phyloP scores from a whole-genome alignment of 805 yeast genomes.

The Metschnikowia cerradonensis region DNA sequence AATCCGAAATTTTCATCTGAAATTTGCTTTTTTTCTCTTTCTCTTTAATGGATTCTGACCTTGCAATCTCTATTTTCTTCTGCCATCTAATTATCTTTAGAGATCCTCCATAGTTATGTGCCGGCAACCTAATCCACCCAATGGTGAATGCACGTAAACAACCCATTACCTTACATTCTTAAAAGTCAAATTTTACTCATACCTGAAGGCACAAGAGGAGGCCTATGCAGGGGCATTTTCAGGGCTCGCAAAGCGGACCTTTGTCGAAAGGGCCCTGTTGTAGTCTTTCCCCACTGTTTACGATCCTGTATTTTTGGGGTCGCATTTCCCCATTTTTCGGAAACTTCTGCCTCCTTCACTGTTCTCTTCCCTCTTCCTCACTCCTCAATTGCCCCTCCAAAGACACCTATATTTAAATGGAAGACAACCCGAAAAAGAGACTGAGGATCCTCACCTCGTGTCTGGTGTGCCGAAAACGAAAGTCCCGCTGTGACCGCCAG shows the following conservation, averaged over 20 bases:
- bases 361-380: background rate
- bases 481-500: slow-evolving; percentile 40
- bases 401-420: background rate
- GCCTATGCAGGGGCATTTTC: background rate
- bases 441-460: slow-evolving; percentile 42
- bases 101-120: background rate
- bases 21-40: too few species aligned
- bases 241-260: background rate
- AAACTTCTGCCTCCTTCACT: background rate
- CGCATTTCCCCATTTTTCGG: slow-evolving; percentile 1
- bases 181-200: background rate
- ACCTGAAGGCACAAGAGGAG: background rate
- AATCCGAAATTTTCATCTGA: too few species aligned
- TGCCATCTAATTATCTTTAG: too few species aligned
- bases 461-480: slow-evolving; percentile 42
- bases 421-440: slow-evolving; percentile 25
- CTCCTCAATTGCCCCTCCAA: background rate
- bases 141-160: background rate
- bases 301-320: background rate
- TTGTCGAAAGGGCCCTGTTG: background rate
- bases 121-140: background rate
- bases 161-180: background rate
- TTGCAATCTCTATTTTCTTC: too few species aligned
- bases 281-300: background rate
- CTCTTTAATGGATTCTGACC: too few species aligned